phyloP scores from a whole-genome alignment of 2,329 filamentous ascomycete species.

The Phialophora chinensis region DNA sequence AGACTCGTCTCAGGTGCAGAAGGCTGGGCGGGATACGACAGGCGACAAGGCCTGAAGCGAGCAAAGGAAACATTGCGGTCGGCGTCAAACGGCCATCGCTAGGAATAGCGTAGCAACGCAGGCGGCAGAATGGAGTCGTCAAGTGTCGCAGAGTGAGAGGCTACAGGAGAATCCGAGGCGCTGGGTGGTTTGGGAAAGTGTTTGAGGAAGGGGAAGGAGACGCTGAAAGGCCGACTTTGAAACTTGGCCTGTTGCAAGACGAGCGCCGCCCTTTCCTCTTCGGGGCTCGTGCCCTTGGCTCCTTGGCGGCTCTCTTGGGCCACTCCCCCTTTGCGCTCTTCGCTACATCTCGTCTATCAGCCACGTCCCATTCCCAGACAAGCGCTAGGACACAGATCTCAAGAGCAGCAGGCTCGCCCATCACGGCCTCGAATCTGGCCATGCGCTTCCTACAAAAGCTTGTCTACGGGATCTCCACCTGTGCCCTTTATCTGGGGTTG shows the following conservation, averaged over 20 bases:
- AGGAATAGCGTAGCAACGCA: slow-evolving; percentile 21
- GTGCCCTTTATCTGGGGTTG: slow-evolving; percentile 13
- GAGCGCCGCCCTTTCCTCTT: neutral
- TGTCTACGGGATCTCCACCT: slow-evolving; percentile 19
- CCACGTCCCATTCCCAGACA: slow-evolving; percentile 20
- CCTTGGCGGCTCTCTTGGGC: neutral
- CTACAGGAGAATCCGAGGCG: slow-evolving; percentile 27
- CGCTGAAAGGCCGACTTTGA: neutral
- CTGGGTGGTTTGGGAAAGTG: slow-evolving; percentile 33
- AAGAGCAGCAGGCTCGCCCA: neutral
- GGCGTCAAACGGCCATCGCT: slow-evolving; percentile 16
- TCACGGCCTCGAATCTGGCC: slow-evolving; percentile 12
- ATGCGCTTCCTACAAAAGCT: slow-evolving; percentile 12
- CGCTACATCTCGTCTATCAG: slow-evolving; percentile 14
- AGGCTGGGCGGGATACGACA: slow-evolving; percentile 23
- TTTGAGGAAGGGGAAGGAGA: slow-evolving; percentile 21
- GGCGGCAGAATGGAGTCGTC: slow-evolving; percentile 11
- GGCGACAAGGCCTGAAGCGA: slow-evolving; percentile 18
- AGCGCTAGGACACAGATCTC: slow-evolving; percentile 19
- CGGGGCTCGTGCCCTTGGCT: neutral
- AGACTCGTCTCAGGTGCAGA: slow-evolving; percentile 31
- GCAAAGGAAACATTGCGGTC: slow-evolving; percentile 5
- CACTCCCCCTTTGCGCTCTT: neutral
- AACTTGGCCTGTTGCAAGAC: slow-evolving; percentile 4
- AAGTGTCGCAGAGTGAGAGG: slow-evolving; percentile 32